A percentile compares a stretch with the other conserved stretches of the same genome.
Conservation (phyloP, 163 green algal species). For the Scenedesmus sp. region DNA sequence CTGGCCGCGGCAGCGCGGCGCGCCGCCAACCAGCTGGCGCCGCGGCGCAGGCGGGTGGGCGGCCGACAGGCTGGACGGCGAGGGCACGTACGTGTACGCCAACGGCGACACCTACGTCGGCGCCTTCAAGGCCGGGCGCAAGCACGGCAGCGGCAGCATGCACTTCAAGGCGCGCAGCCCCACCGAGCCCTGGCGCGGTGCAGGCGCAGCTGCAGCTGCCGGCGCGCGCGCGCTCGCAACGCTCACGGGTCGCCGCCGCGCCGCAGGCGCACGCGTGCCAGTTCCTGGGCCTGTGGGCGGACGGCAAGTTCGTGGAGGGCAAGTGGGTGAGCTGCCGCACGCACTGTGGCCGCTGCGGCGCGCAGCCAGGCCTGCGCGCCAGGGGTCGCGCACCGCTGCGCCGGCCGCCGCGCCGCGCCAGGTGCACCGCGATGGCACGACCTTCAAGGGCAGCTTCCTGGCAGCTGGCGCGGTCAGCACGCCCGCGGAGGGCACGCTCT, state of each 20-base stretch:
- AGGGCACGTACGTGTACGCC: conserved; percentile 60
- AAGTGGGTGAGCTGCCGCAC: conserved; percentile 56
- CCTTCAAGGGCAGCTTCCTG: conserved; percentile 66
- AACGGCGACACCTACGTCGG: conserved; percentile 70
- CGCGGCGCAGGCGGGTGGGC: conserved; percentile 52
- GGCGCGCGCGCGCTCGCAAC: too few species aligned
- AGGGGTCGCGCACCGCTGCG: too few species aligned
- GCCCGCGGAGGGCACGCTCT: conserved; percentile 49
- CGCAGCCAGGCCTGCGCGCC: too few species aligned
- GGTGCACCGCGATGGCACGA: conserved; percentile 60
- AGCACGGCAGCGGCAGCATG: conserved; percentile 66
- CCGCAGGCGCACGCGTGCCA: conserved; percentile 49
- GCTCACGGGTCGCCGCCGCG: neutral
- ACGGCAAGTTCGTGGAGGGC: conserved; percentile 60
- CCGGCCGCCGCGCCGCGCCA: neutral
- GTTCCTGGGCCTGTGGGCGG: conserved; percentile 64
- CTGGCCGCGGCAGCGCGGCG: too few species aligned
- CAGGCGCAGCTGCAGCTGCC: conserved; percentile 10
- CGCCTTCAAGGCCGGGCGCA: conserved; percentile 57
- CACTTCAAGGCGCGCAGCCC: conserved; percentile 54
- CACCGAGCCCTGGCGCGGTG: neutral
- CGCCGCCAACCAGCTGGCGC: neutral
- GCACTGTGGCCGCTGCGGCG: neutral
- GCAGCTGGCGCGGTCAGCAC: too few species aligned
- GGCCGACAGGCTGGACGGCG: conserved; percentile 61